Evolutionary conservation across 768 basidiomycete species (phyloP), one percentile per base, ranked within the genome.

Genomic region (Suillus hirtellus): DNA sequence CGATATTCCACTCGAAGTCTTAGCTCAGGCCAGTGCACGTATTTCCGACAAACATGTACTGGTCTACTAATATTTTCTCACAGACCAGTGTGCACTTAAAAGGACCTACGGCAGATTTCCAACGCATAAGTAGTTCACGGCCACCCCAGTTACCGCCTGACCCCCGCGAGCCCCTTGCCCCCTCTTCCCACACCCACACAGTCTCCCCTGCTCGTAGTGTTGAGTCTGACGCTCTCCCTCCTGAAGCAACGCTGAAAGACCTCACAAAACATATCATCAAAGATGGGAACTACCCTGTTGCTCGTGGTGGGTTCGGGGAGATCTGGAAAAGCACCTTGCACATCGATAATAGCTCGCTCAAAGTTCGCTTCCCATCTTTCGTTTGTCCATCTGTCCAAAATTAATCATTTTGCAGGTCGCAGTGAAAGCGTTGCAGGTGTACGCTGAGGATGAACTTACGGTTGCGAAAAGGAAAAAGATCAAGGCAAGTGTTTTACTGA

Each of bases 221-320:
- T 8, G 14, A 27, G 8, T 0, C 14, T 49, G 21, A 12, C 10
- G 4, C 1, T 49, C 14, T 14, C 24, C 21, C 21, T 7, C 12
- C 12, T 24, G 24, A 27, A 49, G 24, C 6, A 15, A 15, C 0
- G 47, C 47, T 49, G 1, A 2, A 24, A 61, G 50, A 61, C 49
- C 34, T 54, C 27, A 4, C 60, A 12, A 24, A 12, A 34, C 6
- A 61, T 10, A 61, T 61, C 14, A 61, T 1, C 2, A 53, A 35
- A 19, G 35, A 61, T 5, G 34, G 17, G 24, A 7, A 56, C 2
- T 40, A 37, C n/a, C 60, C 60, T n/a, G 40, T 19, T 53, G 37
- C 60, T 61, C 50, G 38, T 34, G 60, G 60, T 9, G 50, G 50
- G 3, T 54, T 61, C 4, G 52, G 50, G 8, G 60, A 62, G 10